Conservation (phyloP, 2,329 filamentous ascomycete genomes). For the Bipolaris oryzae region DNA sequence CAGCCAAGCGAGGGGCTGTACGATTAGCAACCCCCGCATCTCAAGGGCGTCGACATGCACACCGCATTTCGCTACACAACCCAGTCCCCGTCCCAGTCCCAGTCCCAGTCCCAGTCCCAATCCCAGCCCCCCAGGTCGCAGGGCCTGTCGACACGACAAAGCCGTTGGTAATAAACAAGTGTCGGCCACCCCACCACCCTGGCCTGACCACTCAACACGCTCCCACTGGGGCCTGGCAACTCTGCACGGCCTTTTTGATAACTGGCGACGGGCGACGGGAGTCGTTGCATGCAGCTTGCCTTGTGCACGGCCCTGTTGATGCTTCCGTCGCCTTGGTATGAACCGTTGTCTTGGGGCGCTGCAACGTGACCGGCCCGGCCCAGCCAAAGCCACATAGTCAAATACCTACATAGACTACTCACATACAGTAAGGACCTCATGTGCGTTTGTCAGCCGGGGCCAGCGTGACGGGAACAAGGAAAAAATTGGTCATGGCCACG, state of each 20-base stretch:
- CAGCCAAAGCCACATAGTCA: too few species aligned
- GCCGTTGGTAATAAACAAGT: background rate
- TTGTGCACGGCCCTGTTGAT: conserved; percentile 16
- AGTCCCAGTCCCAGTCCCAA: too few species aligned
- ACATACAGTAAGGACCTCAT: too few species aligned
- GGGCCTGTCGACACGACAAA: background rate
- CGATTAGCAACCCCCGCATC: conserved; percentile 16
- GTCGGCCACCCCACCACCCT: too few species aligned
- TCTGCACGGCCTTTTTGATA: too few species aligned
- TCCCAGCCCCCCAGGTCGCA: background rate
- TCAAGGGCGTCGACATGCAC: conserved; percentile 21
- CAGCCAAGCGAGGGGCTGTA: conserved; percentile 15
- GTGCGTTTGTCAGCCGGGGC: too few species aligned
- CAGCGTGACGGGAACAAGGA: too few species aligned
- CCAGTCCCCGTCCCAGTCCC: too few species aligned
- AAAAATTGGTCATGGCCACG: too few species aligned
- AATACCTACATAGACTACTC: background rate
- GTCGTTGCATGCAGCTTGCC: conserved; percentile 8
- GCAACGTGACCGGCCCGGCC: background rate
- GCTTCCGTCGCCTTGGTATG: conserved; percentile 9
- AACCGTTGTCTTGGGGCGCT: conserved; percentile 14
- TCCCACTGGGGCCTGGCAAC: too few species aligned
- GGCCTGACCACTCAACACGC: too few species aligned
- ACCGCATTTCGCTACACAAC: conserved; percentile 22
- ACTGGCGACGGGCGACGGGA: background rate